Conservation (phyloP, 306 rosid species). For the Rosa lucieae region DNA sequence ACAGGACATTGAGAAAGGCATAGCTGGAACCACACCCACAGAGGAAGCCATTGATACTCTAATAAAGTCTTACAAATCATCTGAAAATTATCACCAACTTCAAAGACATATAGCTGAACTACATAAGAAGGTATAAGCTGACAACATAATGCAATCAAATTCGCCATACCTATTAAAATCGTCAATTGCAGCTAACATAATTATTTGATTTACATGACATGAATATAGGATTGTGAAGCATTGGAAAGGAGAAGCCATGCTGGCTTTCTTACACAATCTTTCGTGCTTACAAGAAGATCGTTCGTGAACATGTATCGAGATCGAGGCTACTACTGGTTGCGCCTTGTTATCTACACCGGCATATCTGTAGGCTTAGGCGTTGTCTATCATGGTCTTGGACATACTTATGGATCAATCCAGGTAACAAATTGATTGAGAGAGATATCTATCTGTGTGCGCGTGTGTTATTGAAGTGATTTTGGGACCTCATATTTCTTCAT, state of each 20-base stretch:
- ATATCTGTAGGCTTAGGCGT: conserved; percentile 40
- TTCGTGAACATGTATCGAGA: conserved; percentile 60
- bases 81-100: conserved; percentile 39
- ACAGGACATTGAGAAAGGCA: conserved; percentile 53
- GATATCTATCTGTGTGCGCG: neutral
- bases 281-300: conserved; percentile 56
- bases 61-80: conserved; percentile 35
- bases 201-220: neutral
- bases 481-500: neutral
- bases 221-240: conserved; percentile 27
- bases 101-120: conserved; percentile 37
- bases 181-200: neutral
- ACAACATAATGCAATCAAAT: no score
- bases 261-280: conserved; percentile 43
- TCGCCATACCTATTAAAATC: neutral
- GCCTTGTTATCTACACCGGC: conserved; percentile 44
- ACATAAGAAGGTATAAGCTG: conserved; percentile 33
- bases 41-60: conserved; percentile 49
- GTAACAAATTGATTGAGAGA: conserved; percentile 23
- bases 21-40: conserved; percentile 19
- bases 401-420: conserved; percentile 39
- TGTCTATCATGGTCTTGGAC: conserved; percentile 36
- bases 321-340: conserved; percentile 65
- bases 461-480: neutral
- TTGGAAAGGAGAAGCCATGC: conserved; percentile 45